Evolutionary conservation across 1,139 yeast genomes (phyloP).

Genomic region (Pichia sp.): DNA sequence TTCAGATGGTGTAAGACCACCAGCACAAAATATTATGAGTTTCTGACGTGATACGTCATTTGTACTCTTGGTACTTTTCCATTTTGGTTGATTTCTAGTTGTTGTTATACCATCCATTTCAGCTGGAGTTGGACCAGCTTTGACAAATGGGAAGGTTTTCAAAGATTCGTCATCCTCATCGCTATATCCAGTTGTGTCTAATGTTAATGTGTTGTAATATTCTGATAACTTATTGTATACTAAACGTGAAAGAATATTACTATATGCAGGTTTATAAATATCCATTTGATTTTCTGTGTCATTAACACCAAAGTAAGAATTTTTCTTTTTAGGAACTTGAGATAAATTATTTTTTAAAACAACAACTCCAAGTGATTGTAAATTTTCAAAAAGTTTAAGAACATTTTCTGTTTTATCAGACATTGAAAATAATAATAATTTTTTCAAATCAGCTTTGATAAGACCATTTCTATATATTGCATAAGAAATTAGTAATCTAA

Average conservation of each 20-base stretch:
- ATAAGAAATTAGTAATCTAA: slow-evolving; percentile 72
- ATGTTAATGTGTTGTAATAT: slow-evolving; percentile 16
- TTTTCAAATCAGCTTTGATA: slow-evolving; percentile 63
- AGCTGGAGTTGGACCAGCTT: slow-evolving; percentile 15
- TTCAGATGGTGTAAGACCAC: slow-evolving; percentile 86
- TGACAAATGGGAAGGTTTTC: slow-evolving; percentile 28
- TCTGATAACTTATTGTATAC: slow-evolving; percentile 26
- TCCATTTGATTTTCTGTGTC: slow-evolving; percentile 31
- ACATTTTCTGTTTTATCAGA: slow-evolving; percentile 46
- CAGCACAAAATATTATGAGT: slow-evolving; percentile 73
- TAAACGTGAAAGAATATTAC: slow-evolving; percentile 24
- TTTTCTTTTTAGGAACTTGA: slow-evolving; percentile 23
- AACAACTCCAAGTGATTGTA: slow-evolving; percentile 48
- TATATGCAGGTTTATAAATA: slow-evolving; percentile 23
- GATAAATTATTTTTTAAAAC: slow-evolving; percentile 45
- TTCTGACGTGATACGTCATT: slow-evolving; percentile 22
- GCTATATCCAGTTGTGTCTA: slow-evolving; percentile 15
- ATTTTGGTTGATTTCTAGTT: slow-evolving; percentile 26
- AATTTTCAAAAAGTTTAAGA: slow-evolving; percentile 46
- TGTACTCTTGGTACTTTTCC: slow-evolving; percentile 24
- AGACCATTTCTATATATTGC: slow-evolving; percentile 83
- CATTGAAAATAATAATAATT: slow-evolving; percentile 58
- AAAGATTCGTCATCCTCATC: slow-evolving; percentile 18
- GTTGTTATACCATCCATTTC: slow-evolving; percentile 12
- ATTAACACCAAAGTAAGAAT: slow-evolving; percentile 59